Conservation (phyloP, 192 early-diverging fungal genomes). For the Physocladia obscura region DNA sequence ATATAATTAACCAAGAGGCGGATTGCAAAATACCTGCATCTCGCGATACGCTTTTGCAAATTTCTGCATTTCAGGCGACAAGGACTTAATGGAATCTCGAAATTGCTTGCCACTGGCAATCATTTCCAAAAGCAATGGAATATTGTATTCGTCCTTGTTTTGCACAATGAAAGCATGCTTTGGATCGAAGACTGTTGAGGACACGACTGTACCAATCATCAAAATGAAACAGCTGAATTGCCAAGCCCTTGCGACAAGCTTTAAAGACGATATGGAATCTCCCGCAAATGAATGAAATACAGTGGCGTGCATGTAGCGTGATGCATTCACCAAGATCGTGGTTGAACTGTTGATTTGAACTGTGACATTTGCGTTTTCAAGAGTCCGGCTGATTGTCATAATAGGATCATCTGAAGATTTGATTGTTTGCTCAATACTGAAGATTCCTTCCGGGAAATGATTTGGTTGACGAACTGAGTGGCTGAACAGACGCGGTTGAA, state of each 20-base stretch:
- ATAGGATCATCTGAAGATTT: neutral
- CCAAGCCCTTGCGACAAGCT: conserved; percentile 8
- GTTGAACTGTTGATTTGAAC: conserved; percentile 27
- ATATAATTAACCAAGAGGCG: no score
- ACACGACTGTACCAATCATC: conserved; percentile 7
- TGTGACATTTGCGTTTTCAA: neutral
- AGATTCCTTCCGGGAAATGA: conserved; percentile 30
- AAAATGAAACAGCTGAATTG: conserved; percentile 29
- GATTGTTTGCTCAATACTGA: conserved; percentile 14
- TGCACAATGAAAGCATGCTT: conserved; percentile 24
- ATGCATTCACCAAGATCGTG: conserved; percentile 6
- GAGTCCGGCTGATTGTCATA: neutral
- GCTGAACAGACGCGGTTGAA: conserved; percentile 14
- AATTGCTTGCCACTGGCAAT: conserved; percentile 34
- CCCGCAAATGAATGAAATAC: conserved; percentile 21
- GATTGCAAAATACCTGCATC: neutral
- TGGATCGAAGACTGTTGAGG: conserved; percentile 15
- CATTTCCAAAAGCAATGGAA: conserved; percentile 28
- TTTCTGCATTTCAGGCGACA: conserved; percentile 35
- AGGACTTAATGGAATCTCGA: conserved; percentile 25
- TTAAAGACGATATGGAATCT: neutral
- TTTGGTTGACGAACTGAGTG: conserved; percentile 29
- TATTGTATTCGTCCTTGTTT: conserved; percentile 31
- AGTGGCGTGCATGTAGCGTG: conserved; percentile 26
- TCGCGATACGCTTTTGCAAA: conserved; percentile 34